Evolutionary conservation across 1,139 yeast genomes (phyloP).

Genomic region (Hemisphaericaspora xylanilytica): DNA sequence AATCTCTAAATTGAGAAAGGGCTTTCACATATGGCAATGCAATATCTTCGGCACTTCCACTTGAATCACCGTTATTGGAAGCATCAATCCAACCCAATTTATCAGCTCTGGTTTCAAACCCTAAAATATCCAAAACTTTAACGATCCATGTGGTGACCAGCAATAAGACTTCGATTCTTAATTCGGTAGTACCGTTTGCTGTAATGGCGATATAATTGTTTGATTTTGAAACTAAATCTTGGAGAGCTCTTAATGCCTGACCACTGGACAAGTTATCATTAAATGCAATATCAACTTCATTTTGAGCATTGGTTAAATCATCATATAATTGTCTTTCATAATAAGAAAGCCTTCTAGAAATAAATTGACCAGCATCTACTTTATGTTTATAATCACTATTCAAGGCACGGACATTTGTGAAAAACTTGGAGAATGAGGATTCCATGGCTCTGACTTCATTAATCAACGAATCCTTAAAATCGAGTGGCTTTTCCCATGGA

Average conservation of each 20-base stretch:
- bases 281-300: slow-evolving; percentile 71
- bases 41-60: slow-evolving; percentile 51
- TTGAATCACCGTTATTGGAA: slow-evolving; percentile 15
- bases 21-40: slow-evolving; percentile 79
- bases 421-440: slow-evolving; percentile 72
- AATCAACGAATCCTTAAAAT: slow-evolving; percentile 79
- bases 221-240: slow-evolving; percentile 66
- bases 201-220: slow-evolving; percentile 66
- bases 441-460: slow-evolving; percentile 77
- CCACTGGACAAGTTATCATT: slow-evolving; percentile 88
- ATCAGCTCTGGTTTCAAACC: slow-evolving; percentile 71
- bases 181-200: slow-evolving; percentile 41
- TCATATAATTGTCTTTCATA: slow-evolving; percentile 55
- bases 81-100: slow-evolving; percentile 74
- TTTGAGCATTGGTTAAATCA: slow-evolving; percentile 54
- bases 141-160: slow-evolving; percentile 70
- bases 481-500: slow-evolving; percentile 90
- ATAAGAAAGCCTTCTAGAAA: slow-evolving; percentile 53
- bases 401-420: slow-evolving; percentile 79
- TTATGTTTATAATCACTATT: slow-evolving; percentile 57
- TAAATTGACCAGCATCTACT: slow-evolving; percentile 41
- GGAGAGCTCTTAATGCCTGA: slow-evolving; percentile 59
- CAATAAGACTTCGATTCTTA: slow-evolving; percentile 64
- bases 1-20: slow-evolving; percentile 77
- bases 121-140: slow-evolving; percentile 65